Conservation (phyloP, 306 rosid genomes). For the Rubus idaeus region DNA sequence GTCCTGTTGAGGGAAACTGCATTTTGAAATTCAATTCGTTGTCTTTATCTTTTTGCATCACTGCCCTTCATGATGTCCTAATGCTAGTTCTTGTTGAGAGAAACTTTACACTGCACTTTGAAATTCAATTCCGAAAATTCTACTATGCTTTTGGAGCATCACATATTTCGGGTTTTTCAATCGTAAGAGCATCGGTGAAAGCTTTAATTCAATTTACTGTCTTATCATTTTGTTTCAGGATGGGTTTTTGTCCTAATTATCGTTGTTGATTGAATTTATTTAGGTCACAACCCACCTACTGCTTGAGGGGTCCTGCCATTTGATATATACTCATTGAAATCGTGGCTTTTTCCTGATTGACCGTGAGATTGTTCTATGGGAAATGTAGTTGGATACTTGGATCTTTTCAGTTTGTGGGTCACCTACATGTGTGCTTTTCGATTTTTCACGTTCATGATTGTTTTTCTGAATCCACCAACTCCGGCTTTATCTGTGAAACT, state of each 20-base stretch:
- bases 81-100: no score
- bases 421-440: conserved; percentile 24
- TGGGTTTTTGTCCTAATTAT: conserved; percentile 14
- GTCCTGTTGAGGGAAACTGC: not conserved
- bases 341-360: conserved; percentile 26
- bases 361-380: conserved; percentile 20
- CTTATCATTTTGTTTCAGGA: conserved; percentile 10
- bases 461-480: conserved; percentile 23
- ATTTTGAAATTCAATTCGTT: not conserved
- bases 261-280: not conserved
- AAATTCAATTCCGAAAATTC: not conserved
- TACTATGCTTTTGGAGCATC: not conserved
- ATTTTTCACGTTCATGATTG: conserved; percentile 28
- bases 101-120: not conserved
- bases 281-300: conserved; percentile 29
- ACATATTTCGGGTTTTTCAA: not conserved
- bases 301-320: conserved; percentile 38
- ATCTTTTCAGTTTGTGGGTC: conserved; percentile 40
- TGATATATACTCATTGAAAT: conserved; percentile 24
- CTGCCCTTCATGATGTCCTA: no score
- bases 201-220: not conserved
- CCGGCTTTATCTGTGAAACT: conserved; percentile 15
- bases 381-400: conserved; percentile 29
- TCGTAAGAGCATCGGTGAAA: not conserved
- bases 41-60: not conserved